Conservation (phyloP, 2,329 filamentous ascomycete species). For the Sordariomycetes sp. region DNA sequence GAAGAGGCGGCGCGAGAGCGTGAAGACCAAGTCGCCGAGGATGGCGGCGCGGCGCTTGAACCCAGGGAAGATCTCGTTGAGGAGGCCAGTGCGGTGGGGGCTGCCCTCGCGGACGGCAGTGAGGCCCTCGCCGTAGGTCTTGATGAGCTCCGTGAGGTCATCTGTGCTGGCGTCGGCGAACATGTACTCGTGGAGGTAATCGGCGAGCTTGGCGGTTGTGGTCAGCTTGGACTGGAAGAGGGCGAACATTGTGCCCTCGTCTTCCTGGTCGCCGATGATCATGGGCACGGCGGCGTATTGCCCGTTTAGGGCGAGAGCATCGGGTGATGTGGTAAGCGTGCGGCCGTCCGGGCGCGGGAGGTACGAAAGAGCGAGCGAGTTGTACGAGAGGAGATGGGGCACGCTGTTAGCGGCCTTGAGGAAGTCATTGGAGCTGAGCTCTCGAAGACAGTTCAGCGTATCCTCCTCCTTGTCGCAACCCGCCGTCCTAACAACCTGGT, state of each 20-base stretch:
- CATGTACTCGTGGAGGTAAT: slow-evolving; percentile 47
- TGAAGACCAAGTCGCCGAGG: slow-evolving; percentile 65
- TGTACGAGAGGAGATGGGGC: slow-evolving; percentile 53
- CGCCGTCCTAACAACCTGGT: slow-evolving; percentile 43
- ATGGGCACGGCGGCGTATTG: slow-evolving; percentile 34
- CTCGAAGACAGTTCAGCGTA: slow-evolving; percentile 53
- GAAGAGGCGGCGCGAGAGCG: slow-evolving; percentile 53
- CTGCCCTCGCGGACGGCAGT: slow-evolving; percentile 37
- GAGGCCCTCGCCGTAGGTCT: slow-evolving; percentile 44
- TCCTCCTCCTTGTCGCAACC: slow-evolving; percentile 45
- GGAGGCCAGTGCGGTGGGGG: slow-evolving; percentile 53
- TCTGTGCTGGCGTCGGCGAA: slow-evolving; percentile 41
- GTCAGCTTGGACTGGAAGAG: slow-evolving; percentile 58
- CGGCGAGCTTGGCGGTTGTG: slow-evolving; percentile 39
- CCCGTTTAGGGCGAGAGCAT: slow-evolving; percentile 36
- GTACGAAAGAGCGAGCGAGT: slow-evolving; percentile 57
- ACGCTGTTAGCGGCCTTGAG: slow-evolving; percentile 57
- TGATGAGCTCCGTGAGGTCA: slow-evolving; percentile 42
- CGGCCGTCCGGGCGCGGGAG: slow-evolving; percentile 60
- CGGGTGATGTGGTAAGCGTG: slow-evolving; percentile 48
- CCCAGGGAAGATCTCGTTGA: slow-evolving; percentile 64
- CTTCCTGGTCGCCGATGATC: slow-evolving; percentile 62
- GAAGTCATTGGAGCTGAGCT: slow-evolving; percentile 42
- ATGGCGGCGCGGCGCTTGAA: slow-evolving; percentile 68
- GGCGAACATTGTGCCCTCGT: slow-evolving; percentile 65